Base-by-base conservation (phyloP, 805 yeast species). In the Candida suzukii region DNA sequence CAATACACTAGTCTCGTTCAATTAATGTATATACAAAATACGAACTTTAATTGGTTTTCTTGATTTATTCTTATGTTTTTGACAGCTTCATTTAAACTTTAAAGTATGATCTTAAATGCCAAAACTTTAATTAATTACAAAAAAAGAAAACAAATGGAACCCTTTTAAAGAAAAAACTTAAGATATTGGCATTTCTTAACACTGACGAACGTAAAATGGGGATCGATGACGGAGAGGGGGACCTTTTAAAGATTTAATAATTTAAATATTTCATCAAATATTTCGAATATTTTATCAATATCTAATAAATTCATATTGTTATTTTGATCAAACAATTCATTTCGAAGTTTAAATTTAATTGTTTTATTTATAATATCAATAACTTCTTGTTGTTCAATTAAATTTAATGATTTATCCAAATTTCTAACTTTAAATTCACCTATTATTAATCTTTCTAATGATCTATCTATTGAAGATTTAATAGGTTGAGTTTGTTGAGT, bases 331-430 rank as follows among this genome's bases (percentile, higher is more conserved):
- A 41, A 46, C 9, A 48, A 37, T 14, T 52, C 57, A 2, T 50
- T 41, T 32, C 72, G 50, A 32, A 65, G 57, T 9, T 69, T 57
- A 42, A 68, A 69, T 41, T 63, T 64, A 3, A 69, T 57, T 0
- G 71, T 60, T 38, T 57, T 55, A 42, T 53, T 61, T 0, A 69
- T 57, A 44, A 62, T 56, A 38, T 58, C 52, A 47, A 60, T 63
- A n/a, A 69, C 46, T n/a, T 51, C 62, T 48, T 45, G 61, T 55
- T 49, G 60, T 44, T 43, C 66, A 47, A 32, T 54, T 24, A 42
- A 55, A 46, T 42, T 52, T 38, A 49, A 37, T n/a, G 35, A 43
- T 9, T 46, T 48, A 51, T 33, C 61, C 46, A 66, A 46, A 13
- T 60, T 61, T 36, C 68, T 45, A 24, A 65, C 42, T 30, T 67